A percentile compares a stretch with the other conserved stretches of the same genome.
These are phyloP conservation scores for Citrullus colocynthis DNA, from an alignment of 306 rosid species.

Conservation along the genomic window DNA sequence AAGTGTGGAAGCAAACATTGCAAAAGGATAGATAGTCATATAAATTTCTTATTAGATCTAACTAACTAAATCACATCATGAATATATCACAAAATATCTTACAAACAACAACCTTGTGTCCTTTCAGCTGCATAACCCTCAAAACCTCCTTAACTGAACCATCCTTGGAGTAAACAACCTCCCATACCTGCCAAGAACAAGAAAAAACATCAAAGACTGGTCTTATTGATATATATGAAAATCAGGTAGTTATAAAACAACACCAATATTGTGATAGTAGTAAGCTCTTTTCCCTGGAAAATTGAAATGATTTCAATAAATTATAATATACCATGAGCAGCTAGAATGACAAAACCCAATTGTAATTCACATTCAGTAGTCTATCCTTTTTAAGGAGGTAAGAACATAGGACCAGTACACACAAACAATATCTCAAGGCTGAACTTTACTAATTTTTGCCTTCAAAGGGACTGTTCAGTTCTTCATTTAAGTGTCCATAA, in stretches of 20 bases:
- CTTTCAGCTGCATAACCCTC: conserved; percentile 94
- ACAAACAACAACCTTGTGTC: conserved; percentile 64
- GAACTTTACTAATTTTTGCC: neutral
- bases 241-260: neutral
- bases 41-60: neutral
- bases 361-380: neutral
- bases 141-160: conserved; percentile 91
- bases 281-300: neutral
- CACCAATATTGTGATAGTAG: neutral
- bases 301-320: neutral
- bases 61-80: neutral
- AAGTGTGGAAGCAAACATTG: neutral
- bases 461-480: neutral
- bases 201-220: neutral
- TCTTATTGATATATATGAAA: neutral
- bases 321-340: neutral
- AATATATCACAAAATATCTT: neutral
- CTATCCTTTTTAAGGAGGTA: neutral
- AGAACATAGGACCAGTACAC: neutral
- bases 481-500: neutral
- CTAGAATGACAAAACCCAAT: neutral
- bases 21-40: neutral
- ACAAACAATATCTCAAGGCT: neutral
- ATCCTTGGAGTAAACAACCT: conserved; percentile 78
- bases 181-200: conserved; percentile 64